Percentiles rank a stretch among this genome's conserved stretches.
phyloP scores from a whole-genome alignment of 1,284 basidiomycete species.

The Pseudozyma sp. region DNA sequence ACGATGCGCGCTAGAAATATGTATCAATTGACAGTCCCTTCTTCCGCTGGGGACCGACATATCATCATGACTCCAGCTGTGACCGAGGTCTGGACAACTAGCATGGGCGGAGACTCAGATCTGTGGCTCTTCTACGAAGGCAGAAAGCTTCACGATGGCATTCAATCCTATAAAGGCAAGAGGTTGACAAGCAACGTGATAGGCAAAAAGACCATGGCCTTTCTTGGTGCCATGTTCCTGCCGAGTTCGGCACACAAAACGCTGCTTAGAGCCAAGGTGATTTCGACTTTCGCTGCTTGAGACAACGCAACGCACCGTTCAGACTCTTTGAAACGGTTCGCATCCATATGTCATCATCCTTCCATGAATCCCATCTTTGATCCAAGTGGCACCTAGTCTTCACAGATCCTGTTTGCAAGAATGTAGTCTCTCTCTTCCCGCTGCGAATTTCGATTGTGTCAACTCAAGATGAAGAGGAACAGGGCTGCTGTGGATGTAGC shows the following conservation, averaged over 20 bases:
- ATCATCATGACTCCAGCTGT: neutral
- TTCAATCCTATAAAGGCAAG: neutral
- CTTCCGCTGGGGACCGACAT: neutral
- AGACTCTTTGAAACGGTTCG: neutral
- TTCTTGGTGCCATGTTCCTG: neutral
- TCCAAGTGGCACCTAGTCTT: too few relatives aligned
- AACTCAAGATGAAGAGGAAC: too few relatives aligned
- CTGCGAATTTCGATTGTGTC: too few relatives aligned
- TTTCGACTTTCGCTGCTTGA: neutral
- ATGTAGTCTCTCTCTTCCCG: too few relatives aligned
- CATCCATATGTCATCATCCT: neutral
- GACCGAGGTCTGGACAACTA: neutral
- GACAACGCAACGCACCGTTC: neutral
- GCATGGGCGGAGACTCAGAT: neutral
- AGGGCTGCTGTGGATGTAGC: too few relatives aligned
- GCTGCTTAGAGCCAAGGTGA: neutral
- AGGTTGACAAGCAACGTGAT: too few relatives aligned
- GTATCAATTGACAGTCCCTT: neutral
- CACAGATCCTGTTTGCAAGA: too few relatives aligned
- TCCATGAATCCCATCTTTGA: too few relatives aligned
- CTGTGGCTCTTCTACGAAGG: slow-evolving; percentile 4
- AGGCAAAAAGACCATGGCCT: neutral
- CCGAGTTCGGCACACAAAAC: neutral
- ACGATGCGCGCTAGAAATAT: neutral
- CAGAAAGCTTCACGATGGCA: neutral